Evolutionary conservation across 768 basidiomycete genomes (phyloP), one percentile per base, ranked within the genome.

Genomic region (Nidularia pulvinata): DNA sequence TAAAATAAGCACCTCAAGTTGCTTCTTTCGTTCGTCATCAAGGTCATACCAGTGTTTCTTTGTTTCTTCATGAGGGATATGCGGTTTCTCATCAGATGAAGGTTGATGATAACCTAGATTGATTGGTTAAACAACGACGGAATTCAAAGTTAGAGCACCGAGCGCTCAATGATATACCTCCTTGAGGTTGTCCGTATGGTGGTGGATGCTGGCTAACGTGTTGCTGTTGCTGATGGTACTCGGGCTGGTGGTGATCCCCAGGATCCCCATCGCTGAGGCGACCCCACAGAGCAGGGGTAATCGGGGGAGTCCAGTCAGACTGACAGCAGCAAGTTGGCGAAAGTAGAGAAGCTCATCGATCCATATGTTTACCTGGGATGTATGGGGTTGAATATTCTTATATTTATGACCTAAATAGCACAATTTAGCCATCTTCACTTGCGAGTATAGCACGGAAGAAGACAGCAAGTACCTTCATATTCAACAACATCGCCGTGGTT

Each of bases 311-410:
- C 90, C 90, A 92, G 58, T 89, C 86, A 30, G 73, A 57, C 87
- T 91, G 59, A 11, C 16, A 45, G 46, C 16, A 45, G 14, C n/a
- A 49, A 45, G 14, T 49, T 5, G 46, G 52, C 16, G 22, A 48
- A 45, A 22, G 7, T 46, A n/a, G 34, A 11, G 42, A 13, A 4
- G 4, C 42, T 30, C 33, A 6, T 11, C 22, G 46, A 39, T 43
- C 32, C 42, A n/a, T 16, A 30, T 13, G 55, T 63, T 52, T 57
- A 82, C 88, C 78, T 89, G 85, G 33, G 89, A 88, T 50, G 63
- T 69, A 70, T 91, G 89, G 7, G 86, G 72, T 61, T 89, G 88
- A 57, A 90, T 82, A 68, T 86, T 86, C 68, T 82, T 85, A 75
- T 89, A 91, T 42, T 66, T 69, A 57, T 68, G 64, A 39, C 81